phyloP scores from a whole-genome alignment of 768 basidiomycete genomes.

The Lactifluus subvellereus region DNA sequence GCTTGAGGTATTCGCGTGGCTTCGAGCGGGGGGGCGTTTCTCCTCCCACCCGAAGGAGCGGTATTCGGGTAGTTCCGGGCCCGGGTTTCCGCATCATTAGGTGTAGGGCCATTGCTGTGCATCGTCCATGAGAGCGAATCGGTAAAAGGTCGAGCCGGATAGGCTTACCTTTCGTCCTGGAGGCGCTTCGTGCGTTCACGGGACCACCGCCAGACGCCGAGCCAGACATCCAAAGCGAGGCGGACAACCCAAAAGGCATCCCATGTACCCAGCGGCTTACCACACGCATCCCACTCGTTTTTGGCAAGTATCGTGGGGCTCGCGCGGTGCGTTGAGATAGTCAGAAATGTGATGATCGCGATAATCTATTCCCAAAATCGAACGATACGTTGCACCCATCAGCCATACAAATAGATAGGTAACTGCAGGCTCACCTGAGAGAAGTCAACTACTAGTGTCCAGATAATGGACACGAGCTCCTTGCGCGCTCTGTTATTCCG shows the following conservation, averaged over 20 bases:
- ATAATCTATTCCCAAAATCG: slow-evolving; percentile 40
- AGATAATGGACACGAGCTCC: slow-evolving; percentile 47
- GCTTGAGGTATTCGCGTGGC: background rate
- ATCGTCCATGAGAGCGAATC: background rate
- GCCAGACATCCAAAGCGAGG: slow-evolving; percentile 41
- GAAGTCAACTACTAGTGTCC: slow-evolving; percentile 45
- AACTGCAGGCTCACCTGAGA: slow-evolving; percentile 41
- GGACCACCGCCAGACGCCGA: slow-evolving; percentile 55
- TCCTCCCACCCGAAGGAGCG: slow-evolving; percentile 5
- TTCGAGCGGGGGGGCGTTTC: background rate
- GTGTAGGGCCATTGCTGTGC: slow-evolving; percentile 1
- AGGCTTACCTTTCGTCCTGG: slow-evolving; percentile 21
- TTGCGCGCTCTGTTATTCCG: slow-evolving; percentile 47
- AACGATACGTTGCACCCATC: slow-evolving; percentile 6
- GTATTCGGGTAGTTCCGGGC: background rate
- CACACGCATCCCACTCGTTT: slow-evolving; percentile 59
- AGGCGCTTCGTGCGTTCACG: slow-evolving; percentile 26
- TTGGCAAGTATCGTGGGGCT: slow-evolving; percentile 39
- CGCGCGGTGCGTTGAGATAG: slow-evolving; percentile 40
- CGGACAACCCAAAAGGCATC: slow-evolving; percentile 58
- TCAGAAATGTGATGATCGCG: slow-evolving; percentile 46
- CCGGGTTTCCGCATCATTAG: slow-evolving; percentile 3
- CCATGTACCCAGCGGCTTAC: slow-evolving; percentile 62
- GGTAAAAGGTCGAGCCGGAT: background rate
- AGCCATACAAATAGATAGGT: slow-evolving; percentile 5